These are phyloP conservation scores for Neurospora africana DNA, from an alignment of 495 filamentous ascomycete genomes.

Conservation along the genomic window DNA sequence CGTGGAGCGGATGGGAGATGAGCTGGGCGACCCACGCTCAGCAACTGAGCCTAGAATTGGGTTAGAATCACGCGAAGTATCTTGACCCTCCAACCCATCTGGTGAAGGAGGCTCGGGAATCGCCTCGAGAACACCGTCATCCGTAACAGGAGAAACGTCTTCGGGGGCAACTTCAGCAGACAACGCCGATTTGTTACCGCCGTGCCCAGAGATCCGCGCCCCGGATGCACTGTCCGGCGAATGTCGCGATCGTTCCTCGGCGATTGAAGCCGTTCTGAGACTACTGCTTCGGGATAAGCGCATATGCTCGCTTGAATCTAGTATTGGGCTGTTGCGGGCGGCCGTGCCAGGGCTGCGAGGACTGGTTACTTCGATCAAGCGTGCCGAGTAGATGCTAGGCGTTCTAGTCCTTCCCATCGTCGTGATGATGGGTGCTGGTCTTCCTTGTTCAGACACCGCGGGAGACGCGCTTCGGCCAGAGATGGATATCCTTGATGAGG, in stretches of 20 bases:
- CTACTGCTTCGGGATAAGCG: constrained; percentile 27
- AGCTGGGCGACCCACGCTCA: constrained; percentile 8
- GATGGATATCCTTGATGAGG: constrained; percentile 45
- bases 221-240: constrained; percentile 10
- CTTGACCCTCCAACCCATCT: background rate
- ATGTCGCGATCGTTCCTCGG: constrained; percentile 22
- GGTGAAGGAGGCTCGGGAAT: background rate
- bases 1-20: constrained; percentile 12
- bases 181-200: constrained; percentile 14
- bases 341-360: constrained; percentile 32
- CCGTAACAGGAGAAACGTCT: background rate
- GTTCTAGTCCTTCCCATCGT: constrained; percentile 29
- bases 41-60: constrained; percentile 5
- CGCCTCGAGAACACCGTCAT: background rate
- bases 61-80: background rate
- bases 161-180: background rate
- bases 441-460: constrained; percentile 28
- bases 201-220: constrained; percentile 6
- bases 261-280: constrained; percentile 29
- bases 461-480: constrained; percentile 34
- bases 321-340: constrained; percentile 30
- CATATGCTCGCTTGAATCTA: constrained; percentile 28
- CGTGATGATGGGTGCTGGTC: constrained; percentile 26
- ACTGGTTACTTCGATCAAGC: constrained; percentile 42
- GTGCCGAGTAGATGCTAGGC: constrained; percentile 41